phyloP scores from a whole-genome alignment of 768 basidiomycete genomes.

The Coprinopsis marcescibilis region DNA sequence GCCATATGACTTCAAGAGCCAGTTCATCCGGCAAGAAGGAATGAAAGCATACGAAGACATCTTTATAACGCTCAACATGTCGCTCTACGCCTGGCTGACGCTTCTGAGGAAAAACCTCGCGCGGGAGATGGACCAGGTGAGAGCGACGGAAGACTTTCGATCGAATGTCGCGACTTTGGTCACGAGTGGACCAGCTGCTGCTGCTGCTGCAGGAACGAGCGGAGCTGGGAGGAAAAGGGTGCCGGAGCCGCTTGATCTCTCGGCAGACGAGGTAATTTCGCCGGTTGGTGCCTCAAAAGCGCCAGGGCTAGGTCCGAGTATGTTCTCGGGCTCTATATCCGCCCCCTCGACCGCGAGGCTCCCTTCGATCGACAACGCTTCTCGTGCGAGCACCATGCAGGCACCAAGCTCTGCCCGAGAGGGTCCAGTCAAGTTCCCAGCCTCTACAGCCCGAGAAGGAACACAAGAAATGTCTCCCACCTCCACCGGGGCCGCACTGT shows the following conservation, averaged over 20 bases:
- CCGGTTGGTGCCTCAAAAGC: conserved; percentile 4
- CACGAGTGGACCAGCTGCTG: conserved; percentile 24
- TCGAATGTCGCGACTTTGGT: no score
- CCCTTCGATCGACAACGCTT: conserved; percentile 14
- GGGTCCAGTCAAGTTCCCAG: conserved; percentile 6
- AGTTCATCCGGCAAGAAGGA: conserved; percentile 51
- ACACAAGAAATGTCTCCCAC: conserved; percentile 1
- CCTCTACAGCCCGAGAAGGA: background rate
- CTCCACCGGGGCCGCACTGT: background rate
- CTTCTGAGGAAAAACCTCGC: conserved; percentile 68
- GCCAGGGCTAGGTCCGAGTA: no score
- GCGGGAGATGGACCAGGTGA: conserved; percentile 73
- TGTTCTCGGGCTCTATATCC: conserved; percentile 17
- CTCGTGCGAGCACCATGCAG: conserved; percentile 2
- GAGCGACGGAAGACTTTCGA: conserved; percentile 50
- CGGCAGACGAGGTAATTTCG: conserved; percentile 22
- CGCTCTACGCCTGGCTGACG: conserved; percentile 78
- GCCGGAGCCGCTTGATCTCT: conserved; percentile 29
- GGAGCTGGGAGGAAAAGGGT: conserved; percentile 24
- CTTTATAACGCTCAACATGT: conserved; percentile 80
- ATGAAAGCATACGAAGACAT: conserved; percentile 64
- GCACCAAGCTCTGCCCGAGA: background rate
- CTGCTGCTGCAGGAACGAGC: conserved; percentile 15
- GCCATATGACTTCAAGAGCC: conserved; percentile 67
- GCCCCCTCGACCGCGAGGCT: conserved; percentile 23